phyloP scores from a whole-genome alignment of 495 filamentous ascomycete species.

The Trichoderma orchidacearum region DNA sequence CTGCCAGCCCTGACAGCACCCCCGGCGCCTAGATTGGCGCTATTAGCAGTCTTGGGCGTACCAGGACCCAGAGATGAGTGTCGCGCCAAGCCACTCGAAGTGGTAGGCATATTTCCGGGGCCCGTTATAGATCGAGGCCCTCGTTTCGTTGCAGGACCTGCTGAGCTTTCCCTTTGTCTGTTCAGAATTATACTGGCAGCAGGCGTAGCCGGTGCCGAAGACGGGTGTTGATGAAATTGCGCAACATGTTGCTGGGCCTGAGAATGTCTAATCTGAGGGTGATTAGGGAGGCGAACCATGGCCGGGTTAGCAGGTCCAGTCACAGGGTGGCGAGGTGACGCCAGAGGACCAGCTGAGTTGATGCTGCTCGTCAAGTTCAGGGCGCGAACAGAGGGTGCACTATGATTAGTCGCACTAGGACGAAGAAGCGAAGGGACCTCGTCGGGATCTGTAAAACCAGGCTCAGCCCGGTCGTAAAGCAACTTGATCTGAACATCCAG shows the following conservation, averaged over 20 bases:
- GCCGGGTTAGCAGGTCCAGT: conserved; percentile 13
- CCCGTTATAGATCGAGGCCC: conserved; percentile 56
- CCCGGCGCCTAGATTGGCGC: conserved; percentile 28
- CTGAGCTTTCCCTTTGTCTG: conserved; percentile 61
- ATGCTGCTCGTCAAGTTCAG: conserved; percentile 24
- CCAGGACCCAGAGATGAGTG: conserved; percentile 75
- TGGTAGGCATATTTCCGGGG: conserved; percentile 48
- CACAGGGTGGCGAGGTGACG: background rate
- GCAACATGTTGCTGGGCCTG: conserved; percentile 15
- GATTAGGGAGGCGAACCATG: conserved; percentile 17
- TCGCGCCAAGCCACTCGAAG: conserved; percentile 59
- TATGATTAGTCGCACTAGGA: conserved; percentile 35
- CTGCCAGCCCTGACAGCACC: conserved; percentile 52
- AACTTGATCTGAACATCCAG: conserved; percentile 79
- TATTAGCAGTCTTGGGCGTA: conserved; percentile 53
- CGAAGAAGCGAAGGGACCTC: conserved; percentile 65
- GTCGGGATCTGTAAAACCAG: conserved; percentile 59
- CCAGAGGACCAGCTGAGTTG: background rate
- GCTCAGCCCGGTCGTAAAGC: conserved; percentile 62
- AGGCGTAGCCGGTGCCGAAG: conserved; percentile 54
- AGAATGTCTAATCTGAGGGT: conserved; percentile 23
- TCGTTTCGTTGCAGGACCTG: conserved; percentile 57
- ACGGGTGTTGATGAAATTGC: conserved; percentile 19
- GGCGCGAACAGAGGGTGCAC: conserved; percentile 20
- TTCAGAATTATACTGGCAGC: conserved; percentile 46